phyloP scores from a whole-genome alignment of 2,329 filamentous ascomycete species.

The Sclerotiophoma versabilis region DNA sequence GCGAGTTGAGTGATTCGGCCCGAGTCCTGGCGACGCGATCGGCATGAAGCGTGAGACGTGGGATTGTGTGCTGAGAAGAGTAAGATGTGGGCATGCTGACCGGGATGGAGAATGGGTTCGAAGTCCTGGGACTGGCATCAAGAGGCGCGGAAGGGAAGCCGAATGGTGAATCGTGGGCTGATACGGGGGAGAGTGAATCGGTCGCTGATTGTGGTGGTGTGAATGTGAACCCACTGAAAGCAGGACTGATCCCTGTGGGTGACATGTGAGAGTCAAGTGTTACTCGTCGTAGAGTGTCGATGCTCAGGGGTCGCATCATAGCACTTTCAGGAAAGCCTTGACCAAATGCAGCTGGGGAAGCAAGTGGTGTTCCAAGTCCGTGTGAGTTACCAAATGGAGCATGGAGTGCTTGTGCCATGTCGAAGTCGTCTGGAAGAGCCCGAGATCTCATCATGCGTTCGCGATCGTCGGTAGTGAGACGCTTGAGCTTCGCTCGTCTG shows the following conservation, averaged over 20 bases:
- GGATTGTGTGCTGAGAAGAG: slow-evolving; percentile 49
- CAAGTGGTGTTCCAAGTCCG: slow-evolving; percentile 57
- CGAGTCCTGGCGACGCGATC: slow-evolving; percentile 52
- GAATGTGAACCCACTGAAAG: slow-evolving; percentile 72
- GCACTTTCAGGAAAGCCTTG: slow-evolving; percentile 59
- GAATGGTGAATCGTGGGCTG: slow-evolving; percentile 52
- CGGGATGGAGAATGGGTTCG: slow-evolving; percentile 50
- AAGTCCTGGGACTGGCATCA: slow-evolving; percentile 47
- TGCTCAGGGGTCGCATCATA: slow-evolving; percentile 71
- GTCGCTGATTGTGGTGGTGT: slow-evolving; percentile 61
- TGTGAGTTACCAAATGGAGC: slow-evolving; percentile 58
- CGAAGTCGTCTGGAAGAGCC: slow-evolving; percentile 66
- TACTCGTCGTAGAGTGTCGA: slow-evolving; percentile 70
- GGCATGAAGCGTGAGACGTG: slow-evolving; percentile 53
- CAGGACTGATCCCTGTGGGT: slow-evolving; percentile 70
- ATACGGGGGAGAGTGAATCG: slow-evolving; percentile 49
- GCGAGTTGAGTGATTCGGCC: slow-evolving; percentile 54
- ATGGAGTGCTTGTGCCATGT: slow-evolving; percentile 66
- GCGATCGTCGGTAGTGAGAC: slow-evolving; percentile 66
- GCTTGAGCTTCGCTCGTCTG: slow-evolving; percentile 68
- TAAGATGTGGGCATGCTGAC: slow-evolving; percentile 43
- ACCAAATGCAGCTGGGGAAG: slow-evolving; percentile 53
- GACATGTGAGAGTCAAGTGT: slow-evolving; percentile 72
- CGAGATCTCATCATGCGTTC: slow-evolving; percentile 68
- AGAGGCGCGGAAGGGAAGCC: slow-evolving; percentile 47